Base-by-base conservation (phyloP, 2,329 filamentous ascomycete species). In the Aurifilum marmelostoma region DNA sequence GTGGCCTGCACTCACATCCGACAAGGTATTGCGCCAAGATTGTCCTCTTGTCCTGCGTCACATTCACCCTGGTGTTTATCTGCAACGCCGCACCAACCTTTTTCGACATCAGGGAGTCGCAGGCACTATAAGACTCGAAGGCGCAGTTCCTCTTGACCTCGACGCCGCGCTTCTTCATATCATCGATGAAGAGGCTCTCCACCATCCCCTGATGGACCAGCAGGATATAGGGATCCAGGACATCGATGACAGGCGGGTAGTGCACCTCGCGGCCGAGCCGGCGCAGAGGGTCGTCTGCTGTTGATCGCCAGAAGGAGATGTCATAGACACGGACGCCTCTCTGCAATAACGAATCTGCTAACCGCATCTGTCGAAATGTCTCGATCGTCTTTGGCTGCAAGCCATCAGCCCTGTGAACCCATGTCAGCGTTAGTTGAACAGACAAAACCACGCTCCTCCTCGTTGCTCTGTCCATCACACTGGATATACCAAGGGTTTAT, bases 301-400 rank as follows among this genome's bases (percentile, higher is more conserved):
- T 78, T 68, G 87, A 83, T 52, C 88, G 87, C 1, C 91, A 93
- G 76, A 92, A 92, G 58, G 88, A 85, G 70, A 93, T 93, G 75
- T 93, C 91, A 78, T 91, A 92, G 59, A 93, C 87, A 60, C 87
- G 87, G 63, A 90, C 90, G 39, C 89, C 91, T 73, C 89, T 86
- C 71, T 87, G 86, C 56, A 93, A 78, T 39, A 93, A 78, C 1
- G 86, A 82, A 72, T 92, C 90, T n/a, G 88, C 89, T n/a, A 93
- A 80, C 43, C 90, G 84, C 82, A 93, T 88, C 79, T 92, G 91
- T 71, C 88, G 86, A 74, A 93, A 86, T 0, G 91, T 93, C 80
- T 93, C 91, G 74, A 94, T 92, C 0, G 90, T 91, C 79, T 93
- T 93, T 59, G 91, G 91, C 75, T 93, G 91, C 65, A 93, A 81